These are phyloP conservation scores for Breviolum minutum DNA, from an alignment of 73 alveolate genomes.

Conservation along the genomic window DNA sequence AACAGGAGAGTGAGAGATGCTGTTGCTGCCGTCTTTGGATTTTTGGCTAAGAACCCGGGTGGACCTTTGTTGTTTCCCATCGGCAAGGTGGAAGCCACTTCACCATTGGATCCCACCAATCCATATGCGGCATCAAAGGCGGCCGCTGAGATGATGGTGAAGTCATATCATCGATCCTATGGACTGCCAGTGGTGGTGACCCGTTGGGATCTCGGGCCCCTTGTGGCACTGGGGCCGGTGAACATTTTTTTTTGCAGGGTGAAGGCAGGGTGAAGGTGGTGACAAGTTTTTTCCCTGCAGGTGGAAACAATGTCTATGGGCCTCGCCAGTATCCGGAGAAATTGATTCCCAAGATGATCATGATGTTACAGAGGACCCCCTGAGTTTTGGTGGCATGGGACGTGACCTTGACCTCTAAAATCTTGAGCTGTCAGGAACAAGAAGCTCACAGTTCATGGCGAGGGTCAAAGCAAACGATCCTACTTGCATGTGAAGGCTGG, in stretches of 20 bases:
- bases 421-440: constrained; percentile 54
- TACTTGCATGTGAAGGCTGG: constrained; percentile 90
- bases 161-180: constrained; percentile 65
- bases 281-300: not conserved
- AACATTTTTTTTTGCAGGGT: not conserved
- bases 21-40: not conserved
- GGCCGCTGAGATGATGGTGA: constrained; percentile 94
- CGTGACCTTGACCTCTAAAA: not conserved
- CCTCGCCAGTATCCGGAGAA: constrained; percentile 95
- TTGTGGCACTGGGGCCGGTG: not conserved
- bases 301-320: constrained; percentile 94
- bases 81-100: constrained; percentile 64
- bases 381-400: not conserved
- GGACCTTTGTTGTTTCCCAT: not conserved
- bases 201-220: constrained; percentile 2
- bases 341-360: constrained; percentile 92
- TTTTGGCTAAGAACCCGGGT: no score
- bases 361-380: constrained; percentile 51
- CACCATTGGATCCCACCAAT: constrained; percentile 89
- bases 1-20: not conserved
- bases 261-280: not conserved
- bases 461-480: constrained; percentile 84
- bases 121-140: constrained; percentile 86
- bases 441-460: constrained; percentile 93
- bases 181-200: constrained; percentile 78